Base-by-base conservation (phyloP, 805 yeast species). In the Candida suzukii region DNA sequence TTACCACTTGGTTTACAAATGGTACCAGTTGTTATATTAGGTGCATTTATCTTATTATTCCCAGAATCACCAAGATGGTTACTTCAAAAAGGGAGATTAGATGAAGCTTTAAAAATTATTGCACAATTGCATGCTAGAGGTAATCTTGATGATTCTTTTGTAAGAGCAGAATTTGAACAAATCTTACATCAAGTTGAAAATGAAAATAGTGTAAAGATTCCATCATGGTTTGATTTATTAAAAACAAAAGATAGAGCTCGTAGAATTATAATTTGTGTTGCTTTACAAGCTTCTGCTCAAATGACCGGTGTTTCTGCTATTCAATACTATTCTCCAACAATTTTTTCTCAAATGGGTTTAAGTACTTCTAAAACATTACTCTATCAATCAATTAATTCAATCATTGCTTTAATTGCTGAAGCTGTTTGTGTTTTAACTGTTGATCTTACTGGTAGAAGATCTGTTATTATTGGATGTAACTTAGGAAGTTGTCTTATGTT, bases 41-140 rank as follows among this genome's bases (percentile, higher is more conserved):
- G 65, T 14, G 40, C 51, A 7, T 66, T 74, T 40, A 61, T 70
- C 10, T 47, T 62, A 27, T 57, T 64, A 39, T 58, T 76, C 45
- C 79, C 80, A 6, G 78, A 76, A 58, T 67, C 73, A 13, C 75
- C 75, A 42, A 66, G 75, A 63, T 70, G 73, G 73, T 60, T 67
- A 45, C 70, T 72, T 29, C 62, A 63, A 47, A 67, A 64, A 40
- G 70, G 69, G 12, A 57, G 60, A 47, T 61, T 70, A 66, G 74
- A 68, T n/a, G 64, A 68, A 31, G 71, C 70, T 34, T 66, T 66
- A 45, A 33, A 43, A 3, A 60, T 69, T 44, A 70, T 71, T 36
- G 70, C 72, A 19, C 46, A 47, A 13, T 54, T 67, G 34, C 70
- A 67, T 49, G 70, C 71, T 35, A 51, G 63, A 18, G 73, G 73